Evolutionary conservation across 352 stramenopile species (phyloP), one percentile per base, ranked within the genome.

Genomic region (Pythium chondricola): DNA sequence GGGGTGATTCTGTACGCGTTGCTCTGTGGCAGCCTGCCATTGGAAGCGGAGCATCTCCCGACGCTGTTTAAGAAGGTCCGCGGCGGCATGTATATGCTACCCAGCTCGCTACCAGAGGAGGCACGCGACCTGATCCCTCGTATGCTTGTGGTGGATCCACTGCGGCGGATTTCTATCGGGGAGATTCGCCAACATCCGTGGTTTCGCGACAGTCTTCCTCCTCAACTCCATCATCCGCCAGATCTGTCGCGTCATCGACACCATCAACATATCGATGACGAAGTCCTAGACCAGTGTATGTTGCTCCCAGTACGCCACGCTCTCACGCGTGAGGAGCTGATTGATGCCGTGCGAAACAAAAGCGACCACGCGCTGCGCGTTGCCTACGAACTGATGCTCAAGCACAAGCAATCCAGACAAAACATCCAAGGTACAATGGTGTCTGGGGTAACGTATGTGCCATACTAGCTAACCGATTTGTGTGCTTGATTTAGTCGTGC

Each of bases 61-160:
- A 98, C 97, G 56, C 76, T 99, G 32, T 99, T 99, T 67, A 98
- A 98, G 70, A 99, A 99, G 78, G 99, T 99, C 59, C 69, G 75
- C 26, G 92, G 86, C 43, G 97, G 97, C 29, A 98, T 98, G 91
- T 99, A 99, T 72, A 95, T 76, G 59, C 70, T 99, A 25, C 97
- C 97, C 26, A 97, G 80, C 21, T 95, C 99, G 68, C 67, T 99
- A 21, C 97, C 85, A 22, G 89, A 98, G 56, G 83, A 97, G 47
- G 93, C 95, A 22, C 90, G 87, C n/a, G 84, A 99, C 61, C 74
- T 99, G 17, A 99, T 99, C 60, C 95, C 96, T 33, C 80, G 94
- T 24, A 99, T 99, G 95, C 76, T 99, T 16, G 93, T 99, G 47
- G 97, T 99, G 18, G 97, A 99, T 59, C 97, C 97, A 2, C 98